Evolutionary conservation across 345 rosid genomes (phyloP).

Genomic region (Nasturtium officinale): DNA sequence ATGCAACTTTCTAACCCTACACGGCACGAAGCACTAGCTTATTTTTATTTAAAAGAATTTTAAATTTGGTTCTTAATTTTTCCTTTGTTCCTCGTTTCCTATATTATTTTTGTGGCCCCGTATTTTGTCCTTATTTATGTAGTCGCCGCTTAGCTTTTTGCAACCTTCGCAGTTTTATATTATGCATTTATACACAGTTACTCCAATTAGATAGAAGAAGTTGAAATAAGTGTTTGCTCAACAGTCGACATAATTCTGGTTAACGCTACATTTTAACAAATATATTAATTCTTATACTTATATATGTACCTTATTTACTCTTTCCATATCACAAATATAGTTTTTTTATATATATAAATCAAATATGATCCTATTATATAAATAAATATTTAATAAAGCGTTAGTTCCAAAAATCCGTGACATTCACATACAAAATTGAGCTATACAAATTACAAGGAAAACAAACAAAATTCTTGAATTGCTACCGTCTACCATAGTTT

Average conservation of each 20-base stretch:
- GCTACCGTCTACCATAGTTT: conserved; percentile 1
- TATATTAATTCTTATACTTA: no score
- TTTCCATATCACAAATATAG: not conserved
- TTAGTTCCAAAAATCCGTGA: not conserved
- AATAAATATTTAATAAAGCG: not conserved
- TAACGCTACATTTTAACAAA: no score
- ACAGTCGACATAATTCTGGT: no score
- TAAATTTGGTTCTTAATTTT: conserved; percentile 11
- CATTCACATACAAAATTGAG: conserved; percentile 14
- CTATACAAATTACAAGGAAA: not conserved
- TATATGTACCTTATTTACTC: not conserved
- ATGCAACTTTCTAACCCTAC: conserved; percentile 39
- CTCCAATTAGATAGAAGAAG: not conserved
- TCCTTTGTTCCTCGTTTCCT: conserved; percentile 13
- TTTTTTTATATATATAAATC: not conserved
- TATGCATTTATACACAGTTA: not conserved
- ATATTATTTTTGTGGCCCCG: conserved; percentile 9
- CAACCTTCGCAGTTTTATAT: not conserved
- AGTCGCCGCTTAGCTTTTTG: conserved; percentile 24
- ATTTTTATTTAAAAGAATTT: not conserved
- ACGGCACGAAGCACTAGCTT: conserved; percentile 40
- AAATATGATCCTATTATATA: not conserved
- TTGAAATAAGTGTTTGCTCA: not conserved
- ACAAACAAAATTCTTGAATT: conserved; percentile 5
- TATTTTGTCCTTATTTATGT: conserved; percentile 4